Percentiles rank a stretch among this genome's conserved stretches.
These are phyloP conservation scores for Pezicula rhizophila DNA, from an alignment of 2,329 filamentous ascomycete species.

Conservation along the genomic window DNA sequence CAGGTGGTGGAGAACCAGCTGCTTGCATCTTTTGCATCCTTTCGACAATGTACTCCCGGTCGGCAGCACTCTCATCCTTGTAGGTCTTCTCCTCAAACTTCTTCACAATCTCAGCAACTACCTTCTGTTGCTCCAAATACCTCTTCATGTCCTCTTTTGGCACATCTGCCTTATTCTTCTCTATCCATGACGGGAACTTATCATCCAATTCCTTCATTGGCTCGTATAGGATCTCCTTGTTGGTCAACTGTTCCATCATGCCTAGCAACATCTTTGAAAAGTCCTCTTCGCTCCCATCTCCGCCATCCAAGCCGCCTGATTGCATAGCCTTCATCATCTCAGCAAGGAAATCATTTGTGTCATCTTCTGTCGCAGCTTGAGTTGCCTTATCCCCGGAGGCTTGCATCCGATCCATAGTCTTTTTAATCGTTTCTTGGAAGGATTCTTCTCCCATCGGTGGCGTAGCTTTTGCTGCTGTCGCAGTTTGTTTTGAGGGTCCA, in stretches of 20 bases:
- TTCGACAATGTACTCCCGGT: constrained; percentile 90
- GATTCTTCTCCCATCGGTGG: constrained; percentile 45
- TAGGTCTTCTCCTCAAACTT: constrained; percentile 83
- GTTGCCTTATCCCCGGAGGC: constrained; percentile 80
- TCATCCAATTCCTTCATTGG: constrained; percentile 95
- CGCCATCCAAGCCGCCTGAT: constrained; percentile 48
- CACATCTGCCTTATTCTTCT: constrained; percentile 63
- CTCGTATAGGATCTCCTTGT: constrained; percentile 96
- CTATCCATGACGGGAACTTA: constrained; percentile 88
- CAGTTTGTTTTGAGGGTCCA: constrained; percentile 5
- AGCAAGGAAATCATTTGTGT: constrained; percentile 75
- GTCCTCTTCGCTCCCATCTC: constrained; percentile 65
- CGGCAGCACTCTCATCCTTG: constrained; percentile 71
- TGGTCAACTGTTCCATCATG: constrained; percentile 99
- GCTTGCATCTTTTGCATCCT: constrained; percentile 99
- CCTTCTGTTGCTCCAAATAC: constrained; percentile 71
- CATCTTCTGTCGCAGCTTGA: constrained; percentile 63
- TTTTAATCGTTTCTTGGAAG: constrained; percentile 89
- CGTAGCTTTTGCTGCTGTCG: constrained; percentile 18
- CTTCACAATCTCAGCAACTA: constrained; percentile 80
- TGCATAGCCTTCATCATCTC: constrained; percentile 89
- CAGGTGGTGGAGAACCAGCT: constrained; percentile 80
- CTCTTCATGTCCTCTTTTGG: constrained; percentile 67
- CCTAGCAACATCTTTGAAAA: constrained; percentile 92
- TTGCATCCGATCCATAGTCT: constrained; percentile 95